phyloP scores from a whole-genome alignment of 257 asterid species.

The Solanum ahanhuiri region DNA sequence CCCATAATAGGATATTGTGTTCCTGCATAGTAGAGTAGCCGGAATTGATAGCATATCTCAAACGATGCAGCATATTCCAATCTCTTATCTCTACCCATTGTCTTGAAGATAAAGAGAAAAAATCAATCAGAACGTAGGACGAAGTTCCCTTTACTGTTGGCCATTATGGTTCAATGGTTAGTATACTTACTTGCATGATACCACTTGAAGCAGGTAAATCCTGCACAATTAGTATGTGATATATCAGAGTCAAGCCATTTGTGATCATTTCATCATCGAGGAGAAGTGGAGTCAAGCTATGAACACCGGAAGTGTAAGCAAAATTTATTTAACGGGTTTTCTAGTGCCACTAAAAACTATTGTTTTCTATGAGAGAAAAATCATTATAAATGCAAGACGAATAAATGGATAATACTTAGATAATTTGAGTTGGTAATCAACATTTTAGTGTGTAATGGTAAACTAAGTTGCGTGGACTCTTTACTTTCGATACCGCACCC shows the following conservation, averaged over 20 bases:
- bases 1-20: constrained; percentile 97
- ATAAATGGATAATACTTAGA: background rate
- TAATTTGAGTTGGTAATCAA: background rate
- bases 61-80: constrained; percentile 84
- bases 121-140: constrained; percentile 3
- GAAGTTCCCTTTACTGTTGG: background rate
- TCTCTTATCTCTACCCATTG: constrained; percentile 94
- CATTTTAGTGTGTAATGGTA: background rate
- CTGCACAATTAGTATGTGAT: constrained; percentile 29
- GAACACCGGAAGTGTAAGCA: background rate
- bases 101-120: constrained; percentile 25
- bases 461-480: background rate
- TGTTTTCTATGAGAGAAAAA: background rate
- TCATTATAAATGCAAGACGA: background rate
- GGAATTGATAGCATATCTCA: constrained; percentile 79
- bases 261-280: background rate
- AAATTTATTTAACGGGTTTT: too few species aligned
- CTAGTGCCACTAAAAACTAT: background rate
- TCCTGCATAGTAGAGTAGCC: constrained; percentile 81
- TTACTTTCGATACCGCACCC: background rate
- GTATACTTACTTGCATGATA: constrained; percentile 80
- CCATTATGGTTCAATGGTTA: constrained; percentile 1
- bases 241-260: background rate
- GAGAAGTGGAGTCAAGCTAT: background rate
- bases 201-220: constrained; percentile 92